Base-by-base conservation (phyloP, 306 rosid species). In the Biancaea sappan region DNA sequence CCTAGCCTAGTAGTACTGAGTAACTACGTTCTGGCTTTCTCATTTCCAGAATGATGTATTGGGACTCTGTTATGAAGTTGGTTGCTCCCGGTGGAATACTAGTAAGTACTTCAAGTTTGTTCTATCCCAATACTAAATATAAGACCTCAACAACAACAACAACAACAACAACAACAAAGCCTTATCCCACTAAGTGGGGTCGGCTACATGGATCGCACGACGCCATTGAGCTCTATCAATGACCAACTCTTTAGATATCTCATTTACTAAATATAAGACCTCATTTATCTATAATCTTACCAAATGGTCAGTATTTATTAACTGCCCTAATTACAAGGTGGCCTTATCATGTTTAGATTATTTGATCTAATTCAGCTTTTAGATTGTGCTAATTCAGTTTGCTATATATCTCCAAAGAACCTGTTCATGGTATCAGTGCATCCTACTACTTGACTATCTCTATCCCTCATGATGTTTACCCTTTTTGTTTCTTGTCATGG, bases 11-110 rank as follows among this genome's bases (percentile, higher is more conserved):
- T 72, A 51, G 54, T 41, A 47, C 62, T 53, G 62, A 61, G 61
- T 15, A 69, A 37, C 8, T 59, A 43, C 62, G 24, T 37, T 62
- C 38, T 44, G 81, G 59, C 60, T 66, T 69, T 78, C 40, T 74
- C 28, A 65, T 74, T 60, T 84, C 46, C 89, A 94, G 98, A 84
- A 76, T 90, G 84, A 86, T 91, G 91, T 94, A 91, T 62, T 94
- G 98, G 98, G 97, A 90, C 72, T 84, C 98, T 19, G 89, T 94
- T 67, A 81, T 83, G n/a, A 88, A 74, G 84, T 81, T 91, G 85
- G 91, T 94, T 72, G 87, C 93, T 80, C 78, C 90, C 15, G 96
- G 95, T 47, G 97, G 98, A 84, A 32, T 94, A 75, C 72, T 90
- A 21, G 98, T 91, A 84, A 84, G 98, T 63, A 52, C 75, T 58